These are phyloP conservation scores for Planoprotostelium fungivorum DNA, from an alignment of 78 protist species.

Conservation along the genomic window DNA sequence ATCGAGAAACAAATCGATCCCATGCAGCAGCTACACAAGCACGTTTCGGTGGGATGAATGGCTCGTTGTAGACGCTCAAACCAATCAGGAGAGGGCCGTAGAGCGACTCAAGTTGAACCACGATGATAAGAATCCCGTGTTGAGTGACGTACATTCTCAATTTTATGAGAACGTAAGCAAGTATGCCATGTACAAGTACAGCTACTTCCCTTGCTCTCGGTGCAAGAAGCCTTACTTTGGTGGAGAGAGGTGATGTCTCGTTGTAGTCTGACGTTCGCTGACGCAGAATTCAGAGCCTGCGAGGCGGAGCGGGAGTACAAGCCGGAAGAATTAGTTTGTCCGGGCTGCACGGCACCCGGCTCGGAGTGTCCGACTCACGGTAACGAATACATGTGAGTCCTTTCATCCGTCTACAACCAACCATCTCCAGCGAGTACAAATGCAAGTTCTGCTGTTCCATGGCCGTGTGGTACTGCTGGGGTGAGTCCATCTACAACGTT, in stretches of 20 bases:
- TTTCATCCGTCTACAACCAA: too few relatives aligned
- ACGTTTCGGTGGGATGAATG: background rate
- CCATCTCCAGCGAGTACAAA: conserved; percentile 22
- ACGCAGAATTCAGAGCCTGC: background rate
- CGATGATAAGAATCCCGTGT: background rate
- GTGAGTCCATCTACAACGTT: background rate
- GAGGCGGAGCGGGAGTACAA: conserved; percentile 19
- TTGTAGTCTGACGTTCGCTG: background rate
- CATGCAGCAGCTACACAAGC: background rate
- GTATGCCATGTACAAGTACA: conserved; percentile 41
- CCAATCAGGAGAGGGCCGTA: background rate
- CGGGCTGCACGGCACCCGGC: conserved; percentile 39
- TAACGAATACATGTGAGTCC: conserved; percentile 22
- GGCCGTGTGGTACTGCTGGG: conserved; percentile 30
- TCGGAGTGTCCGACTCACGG: conserved; percentile 48
- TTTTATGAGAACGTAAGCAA: conserved; percentile 28
- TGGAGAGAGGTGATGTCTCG: conserved; percentile 58
- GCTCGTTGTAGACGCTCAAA: background rate
- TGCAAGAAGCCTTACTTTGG: conserved; percentile 73
- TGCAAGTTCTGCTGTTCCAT: conserved; percentile 45
- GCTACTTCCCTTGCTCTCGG: conserved; percentile 57
- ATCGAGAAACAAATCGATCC: background rate
- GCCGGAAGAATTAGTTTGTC: conserved; percentile 64
- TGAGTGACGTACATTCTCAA: background rate
- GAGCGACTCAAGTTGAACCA: background rate